Base-by-base conservation (phyloP, 169 alveolate species). In the Eimeria acervulina region DNA sequence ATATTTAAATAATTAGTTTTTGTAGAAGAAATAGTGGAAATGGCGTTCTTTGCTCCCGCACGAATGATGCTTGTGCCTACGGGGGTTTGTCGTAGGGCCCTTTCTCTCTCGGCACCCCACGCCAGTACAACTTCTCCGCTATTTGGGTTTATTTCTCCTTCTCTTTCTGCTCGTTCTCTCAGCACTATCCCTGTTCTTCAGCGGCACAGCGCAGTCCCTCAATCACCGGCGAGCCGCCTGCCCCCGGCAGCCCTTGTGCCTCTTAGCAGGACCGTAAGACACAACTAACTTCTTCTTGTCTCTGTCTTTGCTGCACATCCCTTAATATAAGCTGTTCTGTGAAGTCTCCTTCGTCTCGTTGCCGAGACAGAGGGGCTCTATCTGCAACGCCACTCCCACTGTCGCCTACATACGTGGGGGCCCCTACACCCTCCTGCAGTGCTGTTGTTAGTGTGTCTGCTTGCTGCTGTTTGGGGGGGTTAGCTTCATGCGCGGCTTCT, bases 71-170 rank as follows among this genome's bases (percentile, higher is more conserved):
- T 84, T 42, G 21, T 52, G 78, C 92, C 78, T 40, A 31, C 59
- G 38, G 76, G 44, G 13, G 61, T 44, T 23, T 84, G 92, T n/a
- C 76, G 78, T 40, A 1, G 92, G 80, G 92, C 92, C 40, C 36
- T 55, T 17, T 31, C 70, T 51, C 92, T 84, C 26, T 66, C 92
- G 13, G 21, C 19, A 0, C 1, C 42, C 38, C n/a, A 38, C 0
- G 12, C 78, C 31, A 28, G 1, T 19, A 3, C n/a, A 0, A 10
- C 55, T 33, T 84, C n/a, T 36, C 55, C 42, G 1, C 15, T 21
- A 47, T 44, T 47, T 47, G 47, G 47, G 23, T 26, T 7, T 81
- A 17, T 55, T 33, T 84, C 78, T 21, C 61, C 92, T 31, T 12
- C 78, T 84, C 52, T 84, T 51, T 36, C 61, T 12, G 26, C 42